Conservation (phyloP, 306 rosid species). For the Rosa multiflora region DNA sequence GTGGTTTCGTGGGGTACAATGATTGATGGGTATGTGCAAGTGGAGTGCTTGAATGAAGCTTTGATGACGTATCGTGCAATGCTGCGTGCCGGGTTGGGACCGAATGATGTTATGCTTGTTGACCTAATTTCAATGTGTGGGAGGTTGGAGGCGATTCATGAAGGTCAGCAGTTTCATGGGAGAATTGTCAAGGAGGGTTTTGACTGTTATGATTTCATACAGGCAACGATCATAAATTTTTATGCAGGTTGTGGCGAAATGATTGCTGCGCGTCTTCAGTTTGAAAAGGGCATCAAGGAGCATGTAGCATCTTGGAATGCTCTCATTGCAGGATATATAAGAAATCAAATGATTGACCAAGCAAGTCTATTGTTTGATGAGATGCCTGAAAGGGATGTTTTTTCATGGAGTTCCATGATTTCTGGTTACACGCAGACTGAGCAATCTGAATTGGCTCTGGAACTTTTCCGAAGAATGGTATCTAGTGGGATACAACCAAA, state of each 20-base stretch:
- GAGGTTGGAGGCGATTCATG: constrained; percentile 37
- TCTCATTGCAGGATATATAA: constrained; percentile 64
- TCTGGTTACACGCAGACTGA: constrained; percentile 77
- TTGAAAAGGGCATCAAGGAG: constrained; percentile 57
- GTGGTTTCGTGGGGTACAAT: constrained; percentile 89
- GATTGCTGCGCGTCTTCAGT: constrained; percentile 59
- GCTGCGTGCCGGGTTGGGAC: constrained; percentile 49
- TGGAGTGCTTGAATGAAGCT: constrained; percentile 61
- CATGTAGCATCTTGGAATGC: constrained; percentile 85
- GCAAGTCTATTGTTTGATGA: constrained; percentile 57
- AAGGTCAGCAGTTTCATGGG: constrained; percentile 73
- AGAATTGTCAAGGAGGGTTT: constrained; percentile 62
- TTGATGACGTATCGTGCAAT: constrained; percentile 49
- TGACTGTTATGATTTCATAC: constrained; percentile 65
- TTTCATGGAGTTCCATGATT: constrained; percentile 84
- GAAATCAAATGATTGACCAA: constrained; percentile 54
- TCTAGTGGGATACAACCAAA: constrained; percentile 59
- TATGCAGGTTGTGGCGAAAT: constrained; percentile 72
- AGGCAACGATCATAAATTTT: constrained; percentile 72
- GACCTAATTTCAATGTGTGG: constrained; percentile 82
- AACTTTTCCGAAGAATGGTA: constrained; percentile 71
- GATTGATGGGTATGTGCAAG: constrained; percentile 70
- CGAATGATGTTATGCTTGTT: constrained; percentile 74
- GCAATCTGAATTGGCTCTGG: constrained; percentile 67
- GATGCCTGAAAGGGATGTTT: constrained; percentile 82